Conservation (phyloP, 768 basidiomycete species). For the Mycena galopus region DNA sequence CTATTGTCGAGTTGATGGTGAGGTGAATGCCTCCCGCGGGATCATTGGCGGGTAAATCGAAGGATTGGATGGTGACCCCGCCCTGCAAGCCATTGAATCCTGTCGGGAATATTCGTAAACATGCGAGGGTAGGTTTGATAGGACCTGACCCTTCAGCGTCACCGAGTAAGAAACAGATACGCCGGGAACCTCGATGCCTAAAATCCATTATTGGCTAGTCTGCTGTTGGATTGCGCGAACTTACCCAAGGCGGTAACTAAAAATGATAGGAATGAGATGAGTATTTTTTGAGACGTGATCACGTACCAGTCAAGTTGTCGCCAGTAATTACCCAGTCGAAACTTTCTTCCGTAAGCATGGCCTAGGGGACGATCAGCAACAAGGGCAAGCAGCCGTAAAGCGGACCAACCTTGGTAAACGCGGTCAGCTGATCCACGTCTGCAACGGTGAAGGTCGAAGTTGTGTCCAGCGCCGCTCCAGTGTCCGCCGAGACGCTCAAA, state of each 20-base stretch:
- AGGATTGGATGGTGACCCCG: constrained; percentile 73
- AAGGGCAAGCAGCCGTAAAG: not conserved
- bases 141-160: constrained; percentile 61
- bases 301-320: constrained; percentile 70
- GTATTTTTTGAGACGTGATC: not conserved
- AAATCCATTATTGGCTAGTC: constrained; percentile 12
- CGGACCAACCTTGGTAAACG: constrained; percentile 69
- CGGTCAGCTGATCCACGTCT: constrained; percentile 67
- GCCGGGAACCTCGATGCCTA: constrained; percentile 70
- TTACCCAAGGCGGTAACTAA: constrained; percentile 70
- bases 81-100: constrained; percentile 75
- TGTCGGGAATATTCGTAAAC: not conserved
- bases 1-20: constrained; percentile 69
- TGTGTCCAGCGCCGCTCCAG: constrained; percentile 70
- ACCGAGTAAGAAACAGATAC: constrained; percentile 69
- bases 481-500: constrained; percentile 69
- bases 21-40: constrained; percentile 79
- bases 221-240: constrained; percentile 21
- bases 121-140: too few relatives aligned
- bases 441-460: constrained; percentile 70
- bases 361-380: constrained; percentile 42
- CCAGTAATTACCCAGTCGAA: constrained; percentile 81
- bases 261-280: constrained; percentile 17
- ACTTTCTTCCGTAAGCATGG: constrained; percentile 70
- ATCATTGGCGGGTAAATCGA: constrained; percentile 79